phyloP scores from a whole-genome alignment of 2,329 filamentous ascomycete genomes.

The Calycina marina region DNA sequence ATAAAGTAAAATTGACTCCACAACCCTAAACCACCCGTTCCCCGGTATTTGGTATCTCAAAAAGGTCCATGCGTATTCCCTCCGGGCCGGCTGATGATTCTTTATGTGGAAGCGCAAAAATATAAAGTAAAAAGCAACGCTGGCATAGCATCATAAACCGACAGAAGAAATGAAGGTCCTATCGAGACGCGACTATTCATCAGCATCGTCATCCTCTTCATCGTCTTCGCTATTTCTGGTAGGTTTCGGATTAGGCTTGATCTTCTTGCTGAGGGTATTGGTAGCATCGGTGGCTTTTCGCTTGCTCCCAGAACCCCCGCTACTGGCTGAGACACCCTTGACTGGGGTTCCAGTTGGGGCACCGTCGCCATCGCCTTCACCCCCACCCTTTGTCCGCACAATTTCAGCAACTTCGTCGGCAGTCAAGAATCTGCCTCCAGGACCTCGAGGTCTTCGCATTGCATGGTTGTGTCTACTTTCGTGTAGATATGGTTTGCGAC shows the following conservation, averaged over 20 bases:
- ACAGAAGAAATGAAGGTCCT: constrained; percentile 6
- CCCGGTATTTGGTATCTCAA: constrained; percentile 7
- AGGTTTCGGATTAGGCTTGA: constrained; percentile 26
- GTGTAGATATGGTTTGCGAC: constrained; percentile 90
- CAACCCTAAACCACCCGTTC: constrained; percentile 4
- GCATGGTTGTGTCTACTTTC: constrained; percentile 97
- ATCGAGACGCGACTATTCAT: constrained; percentile 11
- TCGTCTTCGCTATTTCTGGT: constrained; percentile 21
- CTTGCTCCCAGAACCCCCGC: constrained; percentile 33
- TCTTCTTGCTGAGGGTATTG: constrained; percentile 36
- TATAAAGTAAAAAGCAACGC: constrained; percentile 6
- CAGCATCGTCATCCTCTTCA: constrained; percentile 22
- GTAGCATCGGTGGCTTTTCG: constrained; percentile 42
- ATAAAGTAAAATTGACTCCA: too few relatives aligned
- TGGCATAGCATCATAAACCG: background rate
- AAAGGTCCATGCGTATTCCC: constrained; percentile 9
- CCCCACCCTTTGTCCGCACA: constrained; percentile 44
- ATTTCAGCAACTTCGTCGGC: constrained; percentile 90
- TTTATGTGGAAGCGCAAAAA: constrained; percentile 7
- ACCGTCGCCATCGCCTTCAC: constrained; percentile 24
- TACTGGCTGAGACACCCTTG: constrained; percentile 19
- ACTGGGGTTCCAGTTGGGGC: constrained; percentile 21
- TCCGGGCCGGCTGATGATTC: constrained; percentile 7
- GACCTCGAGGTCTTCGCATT: constrained; percentile 87
- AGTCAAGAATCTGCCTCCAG: constrained; percentile 88